A percentile compares a stretch with the other conserved stretches of the same genome.
phyloP scores from a whole-genome alignment of 352 stramenopile genomes.

The Globisporangium nagaii region DNA sequence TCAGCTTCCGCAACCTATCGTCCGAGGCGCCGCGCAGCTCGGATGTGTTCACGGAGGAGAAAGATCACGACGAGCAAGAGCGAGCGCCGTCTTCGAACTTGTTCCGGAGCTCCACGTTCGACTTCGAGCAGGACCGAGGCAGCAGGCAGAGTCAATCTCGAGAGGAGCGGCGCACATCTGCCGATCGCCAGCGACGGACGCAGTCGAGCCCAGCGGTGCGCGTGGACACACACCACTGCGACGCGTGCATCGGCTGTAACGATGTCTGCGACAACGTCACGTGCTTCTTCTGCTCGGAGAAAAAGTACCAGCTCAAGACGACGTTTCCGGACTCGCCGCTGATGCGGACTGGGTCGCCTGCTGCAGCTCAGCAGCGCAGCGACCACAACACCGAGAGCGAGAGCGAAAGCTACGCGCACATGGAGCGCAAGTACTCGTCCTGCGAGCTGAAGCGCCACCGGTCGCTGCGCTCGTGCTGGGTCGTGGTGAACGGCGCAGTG shows the following conservation, averaged over 20 bases:
- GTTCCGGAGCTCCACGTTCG: slow-evolving; percentile 9
- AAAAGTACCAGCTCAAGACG: slow-evolving; percentile 59
- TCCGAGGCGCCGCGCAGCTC: not conserved
- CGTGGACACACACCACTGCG: slow-evolving; percentile 33
- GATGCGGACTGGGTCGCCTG: not conserved
- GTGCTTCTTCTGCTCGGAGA: slow-evolving; percentile 75
- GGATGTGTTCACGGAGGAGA: not conserved
- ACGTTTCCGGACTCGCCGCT: slow-evolving; percentile 30
- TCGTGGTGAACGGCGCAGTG: slow-evolving; percentile 81
- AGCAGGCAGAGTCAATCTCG: not conserved
- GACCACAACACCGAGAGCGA: not conserved
- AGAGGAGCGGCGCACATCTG: not conserved
- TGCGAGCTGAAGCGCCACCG: slow-evolving; percentile 87
- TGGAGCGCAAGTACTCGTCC: slow-evolving; percentile 70
- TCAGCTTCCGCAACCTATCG: not conserved
- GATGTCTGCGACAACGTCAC: slow-evolving; percentile 55
- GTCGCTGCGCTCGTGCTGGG: slow-evolving; percentile 83
- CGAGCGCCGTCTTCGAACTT: not conserved
- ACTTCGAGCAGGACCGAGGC: not conserved
- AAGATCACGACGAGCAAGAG: not conserved
- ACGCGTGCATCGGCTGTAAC: slow-evolving; percentile 78
- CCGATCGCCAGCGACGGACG: not conserved
- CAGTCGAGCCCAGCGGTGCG: slow-evolving; percentile 3
- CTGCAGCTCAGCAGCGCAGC: not conserved
- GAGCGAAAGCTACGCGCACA: slow-evolving; percentile 1